Evolutionary conservation across 169 alveolate species (phyloP), one percentile per base, ranked within the genome.

Genomic region (Eimeria nieschulzi): DNA sequence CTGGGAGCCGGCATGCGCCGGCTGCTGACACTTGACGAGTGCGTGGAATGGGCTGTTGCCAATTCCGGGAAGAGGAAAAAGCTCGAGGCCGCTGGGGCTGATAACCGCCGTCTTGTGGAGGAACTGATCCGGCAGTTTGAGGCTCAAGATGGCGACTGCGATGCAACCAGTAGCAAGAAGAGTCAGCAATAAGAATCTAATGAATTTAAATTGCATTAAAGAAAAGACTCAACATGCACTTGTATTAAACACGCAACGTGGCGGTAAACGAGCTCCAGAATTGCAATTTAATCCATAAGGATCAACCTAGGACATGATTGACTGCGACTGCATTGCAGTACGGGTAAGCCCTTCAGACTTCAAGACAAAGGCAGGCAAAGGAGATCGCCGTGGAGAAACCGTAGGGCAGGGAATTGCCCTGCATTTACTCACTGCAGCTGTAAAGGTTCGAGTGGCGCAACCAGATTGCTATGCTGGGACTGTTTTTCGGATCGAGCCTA

Each of bases 71-170:
- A 72, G 92, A 71, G 56, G 12, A 61, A 61, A 19, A 71, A 87
- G 86, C 86, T 73, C 15, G 79, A 26, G n/a, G 51, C 79, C 39
- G 92, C 88, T 87, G 87, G 66, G 21, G 91, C 61, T 56, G 78
- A 53, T 33, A 92, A 71, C 39, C 91, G 90, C 66, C 93, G 86
- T 71, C 95, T 93, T 53, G 90, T 73, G 19, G 82, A 61, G 56
- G 93, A 63, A 59, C 25, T 64, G 82, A 71, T 78, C 55, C 59
- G 39, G 83, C 23, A 13, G 12, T 25, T 68, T 39, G 90, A 82
- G 63, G 90, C 76, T 63, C 90, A 39, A 54, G 90, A 82, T 12
- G 90, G 76, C 76, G 76, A 82, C 19, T 39, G 61, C 59, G 90
- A 82, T 53, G 76, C 78, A 26, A 61, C 63, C 5, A 68, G 73